Evolutionary conservation across 2,329 filamentous ascomycete species (phyloP).

Genomic region (Thermomyces lanuginosus): DNA sequence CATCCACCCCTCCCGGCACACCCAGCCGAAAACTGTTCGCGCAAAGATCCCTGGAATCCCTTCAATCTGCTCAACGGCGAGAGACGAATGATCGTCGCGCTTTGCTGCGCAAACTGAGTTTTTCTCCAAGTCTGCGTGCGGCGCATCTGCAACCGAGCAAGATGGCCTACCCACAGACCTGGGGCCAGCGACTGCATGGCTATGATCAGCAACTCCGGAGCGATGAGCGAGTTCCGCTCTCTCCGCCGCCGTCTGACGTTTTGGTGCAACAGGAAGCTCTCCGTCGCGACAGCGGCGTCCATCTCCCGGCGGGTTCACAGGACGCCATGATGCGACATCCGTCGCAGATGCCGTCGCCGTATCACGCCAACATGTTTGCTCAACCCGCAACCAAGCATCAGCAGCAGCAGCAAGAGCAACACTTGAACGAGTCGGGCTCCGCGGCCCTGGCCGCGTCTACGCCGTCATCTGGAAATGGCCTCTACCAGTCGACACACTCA

Average conservation of each 20-base stretch:
- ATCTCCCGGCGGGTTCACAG: conserved; percentile 9
- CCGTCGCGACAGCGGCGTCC: conserved; percentile 14
- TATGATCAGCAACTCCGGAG: conserved; percentile 33
- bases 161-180: conserved; percentile 30
- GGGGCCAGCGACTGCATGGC: conserved; percentile 39
- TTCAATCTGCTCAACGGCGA: conserved; percentile 24
- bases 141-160: conserved; percentile 30
- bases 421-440: conserved; percentile 15
- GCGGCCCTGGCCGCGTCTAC: conserved; percentile 18
- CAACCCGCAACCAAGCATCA: conserved; percentile 17
- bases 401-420: conserved; percentile 19
- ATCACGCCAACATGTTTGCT: conserved; percentile 18
- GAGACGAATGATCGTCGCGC: conserved; percentile 26
- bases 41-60: conserved; percentile 22
- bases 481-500: conserved; percentile 24
- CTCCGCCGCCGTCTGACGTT: conserved; percentile 31
- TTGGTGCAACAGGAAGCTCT: conserved; percentile 24
- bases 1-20: conserved; percentile 22
- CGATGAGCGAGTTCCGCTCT: conserved; percentile 26
- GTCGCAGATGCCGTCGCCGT: conserved; percentile 19
- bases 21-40: conserved; percentile 19
- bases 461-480: conserved; percentile 22
- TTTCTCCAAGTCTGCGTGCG: conserved; percentile 37
- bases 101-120: conserved; percentile 26
- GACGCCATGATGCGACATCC: conserved; percentile 15